A percentile compares a stretch with the other conserved stretches of the same genome.
phyloP scores from a whole-genome alignment of 2,329 filamentous ascomycete species.

The Calonectria crousiana region DNA sequence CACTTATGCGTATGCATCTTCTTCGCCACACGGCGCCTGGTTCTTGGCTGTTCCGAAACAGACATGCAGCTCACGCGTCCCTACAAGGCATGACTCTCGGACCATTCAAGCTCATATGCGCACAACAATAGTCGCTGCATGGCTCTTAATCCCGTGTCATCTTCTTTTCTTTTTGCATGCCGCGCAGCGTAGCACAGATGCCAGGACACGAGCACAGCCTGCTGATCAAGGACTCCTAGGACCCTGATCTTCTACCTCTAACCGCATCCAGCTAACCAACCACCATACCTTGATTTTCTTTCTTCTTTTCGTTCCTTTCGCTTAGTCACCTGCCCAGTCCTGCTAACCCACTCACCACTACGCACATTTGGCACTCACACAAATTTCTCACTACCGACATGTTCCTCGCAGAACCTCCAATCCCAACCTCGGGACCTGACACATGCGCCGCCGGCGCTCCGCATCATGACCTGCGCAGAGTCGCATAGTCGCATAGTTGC shows the following conservation, averaged over 20 bases:
- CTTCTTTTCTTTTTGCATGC: background rate
- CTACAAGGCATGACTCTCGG: background rate
- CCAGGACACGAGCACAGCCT: background rate
- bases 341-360: background rate
- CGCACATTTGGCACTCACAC: background rate
- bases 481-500: background rate
- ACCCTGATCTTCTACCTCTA: slow-evolving; percentile 9
- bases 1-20: background rate
- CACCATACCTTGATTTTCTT: background rate
- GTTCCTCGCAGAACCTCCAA: background rate
- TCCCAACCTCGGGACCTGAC: background rate
- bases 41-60: background rate
- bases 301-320: background rate
- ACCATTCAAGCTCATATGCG: background rate
- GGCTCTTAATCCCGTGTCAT: background rate
- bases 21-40: background rate
- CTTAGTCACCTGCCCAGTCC: background rate
- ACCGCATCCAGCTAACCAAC: slow-evolving; percentile 2
- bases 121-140: background rate
- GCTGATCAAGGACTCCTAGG: background rate
- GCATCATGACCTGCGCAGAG: background rate
- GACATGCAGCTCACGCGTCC: background rate
- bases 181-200: background rate
- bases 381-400: background rate
- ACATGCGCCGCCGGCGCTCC: background rate